Conservation (phyloP, 108 stramenopile species). For the Pseudonitzschia pungens region DNA sequence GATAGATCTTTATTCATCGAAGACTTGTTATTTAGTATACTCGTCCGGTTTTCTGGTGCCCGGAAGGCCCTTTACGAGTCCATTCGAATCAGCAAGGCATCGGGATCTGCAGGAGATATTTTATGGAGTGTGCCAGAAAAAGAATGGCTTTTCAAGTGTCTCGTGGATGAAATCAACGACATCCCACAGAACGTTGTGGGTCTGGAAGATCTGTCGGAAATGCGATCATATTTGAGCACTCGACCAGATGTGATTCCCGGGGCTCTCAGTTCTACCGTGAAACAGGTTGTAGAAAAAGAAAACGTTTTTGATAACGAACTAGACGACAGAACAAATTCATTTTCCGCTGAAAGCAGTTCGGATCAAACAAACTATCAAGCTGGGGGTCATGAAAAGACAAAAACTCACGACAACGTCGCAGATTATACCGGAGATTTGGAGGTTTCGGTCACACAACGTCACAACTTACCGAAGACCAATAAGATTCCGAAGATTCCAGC, state of each 20-base stretch:
- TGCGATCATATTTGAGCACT: slow-evolving; percentile 30
- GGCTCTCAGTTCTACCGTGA: slow-evolving; percentile 16
- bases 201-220: slow-evolving; percentile 28
- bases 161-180: slow-evolving; percentile 46
- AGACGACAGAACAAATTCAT: slow-evolving; percentile 4
- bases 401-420: not conserved
- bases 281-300: slow-evolving; percentile 19
- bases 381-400: not conserved
- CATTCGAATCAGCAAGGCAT: slow-evolving; percentile 39
- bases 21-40: slow-evolving; percentile 47
- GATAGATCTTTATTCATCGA: slow-evolving; percentile 46
- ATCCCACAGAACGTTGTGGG: slow-evolving; percentile 37
- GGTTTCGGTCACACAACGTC: not conserved
- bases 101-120: slow-evolving; percentile 44
- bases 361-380: not conserved
- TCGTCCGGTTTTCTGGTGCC: slow-evolving; percentile 54
- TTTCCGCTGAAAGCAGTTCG: not conserved
- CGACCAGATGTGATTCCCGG: slow-evolving; percentile 42
- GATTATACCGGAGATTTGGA: not conserved
- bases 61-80: slow-evolving; percentile 51
- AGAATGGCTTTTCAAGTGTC: slow-evolving; percentile 66
- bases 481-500: slow-evolving; percentile 9
- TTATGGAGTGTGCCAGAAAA: slow-evolving; percentile 63
- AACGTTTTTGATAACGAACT: not conserved
- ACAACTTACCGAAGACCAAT: not conserved